Conservation (phyloP, 192 early-diverging fungal species). For the Linnemannia elongata region DNA sequence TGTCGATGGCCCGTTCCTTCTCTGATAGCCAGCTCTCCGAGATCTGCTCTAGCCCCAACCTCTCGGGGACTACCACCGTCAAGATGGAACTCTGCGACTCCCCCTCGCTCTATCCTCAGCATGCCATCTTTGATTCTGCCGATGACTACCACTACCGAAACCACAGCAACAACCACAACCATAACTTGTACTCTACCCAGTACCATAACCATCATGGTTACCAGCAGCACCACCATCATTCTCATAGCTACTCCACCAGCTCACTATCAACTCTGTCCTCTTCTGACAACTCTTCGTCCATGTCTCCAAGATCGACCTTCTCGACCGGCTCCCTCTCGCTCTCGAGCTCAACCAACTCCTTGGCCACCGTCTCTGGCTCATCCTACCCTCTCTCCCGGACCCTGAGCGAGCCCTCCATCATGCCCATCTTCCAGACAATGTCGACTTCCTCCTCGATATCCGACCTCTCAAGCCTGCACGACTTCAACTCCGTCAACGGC, state of each 20-base stretch:
- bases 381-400: constrained; percentile 37
- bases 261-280: constrained; percentile 42
- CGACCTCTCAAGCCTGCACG: constrained; percentile 15
- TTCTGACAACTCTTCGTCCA: constrained; percentile 16
- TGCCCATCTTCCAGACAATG: constrained; percentile 27
- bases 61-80: constrained; percentile 1
- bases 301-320: constrained; percentile 45
- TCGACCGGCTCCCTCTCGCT: constrained; percentile 14
- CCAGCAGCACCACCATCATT: constrained; percentile 31
- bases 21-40: constrained; percentile 38
- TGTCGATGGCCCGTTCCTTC: constrained; percentile 50
- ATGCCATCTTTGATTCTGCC: constrained; percentile 15
- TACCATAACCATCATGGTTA: constrained; percentile 22
- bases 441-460: constrained; percentile 26
- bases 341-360: constrained; percentile 21
- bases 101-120: constrained; percentile 34
- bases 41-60: constrained; percentile 14
- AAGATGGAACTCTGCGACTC: constrained; percentile 38
- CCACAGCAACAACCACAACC: neutral
- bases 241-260: constrained; percentile 45
- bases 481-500: neutral
- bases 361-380: neutral
- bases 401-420: constrained; percentile 28
- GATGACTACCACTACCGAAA: constrained; percentile 21
- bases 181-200: neutral